phyloP scores from a whole-genome alignment of 495 filamentous ascomycete species.

The Elasticomyces elasticus region DNA sequence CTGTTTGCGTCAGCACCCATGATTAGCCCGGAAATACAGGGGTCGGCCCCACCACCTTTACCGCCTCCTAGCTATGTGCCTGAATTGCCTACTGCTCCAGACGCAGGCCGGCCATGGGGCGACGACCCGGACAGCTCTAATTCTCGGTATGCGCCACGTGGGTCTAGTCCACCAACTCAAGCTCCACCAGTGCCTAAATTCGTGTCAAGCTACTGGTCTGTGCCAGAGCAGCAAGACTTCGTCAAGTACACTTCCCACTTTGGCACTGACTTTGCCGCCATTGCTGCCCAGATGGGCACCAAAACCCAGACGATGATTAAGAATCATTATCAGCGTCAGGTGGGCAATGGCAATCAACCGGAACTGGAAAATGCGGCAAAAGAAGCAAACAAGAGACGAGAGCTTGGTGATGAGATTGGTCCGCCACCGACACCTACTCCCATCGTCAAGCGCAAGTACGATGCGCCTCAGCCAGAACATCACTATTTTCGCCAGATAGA shows the following conservation, averaged over 20 bases:
- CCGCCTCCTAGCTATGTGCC: no score
- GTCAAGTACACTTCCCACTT: constrained; percentile 64
- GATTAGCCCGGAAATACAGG: no score
- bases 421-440: constrained; percentile 54
- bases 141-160: no score
- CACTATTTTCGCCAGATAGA: no score
- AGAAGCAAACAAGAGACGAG: constrained; percentile 59
- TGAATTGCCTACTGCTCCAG: no score
- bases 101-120: no score
- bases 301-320: constrained; percentile 96
- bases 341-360: constrained; percentile 51
- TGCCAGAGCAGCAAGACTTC: constrained; percentile 80
- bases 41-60: no score
- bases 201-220: constrained; percentile 99
- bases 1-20: no score
- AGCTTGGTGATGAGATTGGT: constrained; percentile 58
- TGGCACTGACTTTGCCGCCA: constrained; percentile 78
- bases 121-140: no score
- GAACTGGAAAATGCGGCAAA: constrained; percentile 60
- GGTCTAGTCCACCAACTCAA: no score
- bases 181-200: no score
- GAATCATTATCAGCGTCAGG: constrained; percentile 75
- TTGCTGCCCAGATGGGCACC: constrained; percentile 77
- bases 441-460: constrained; percentile 50
- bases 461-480: constrained; percentile 47